phyloP scores from a whole-genome alignment of 306 rosid genomes.

The Acacia confusa region DNA sequence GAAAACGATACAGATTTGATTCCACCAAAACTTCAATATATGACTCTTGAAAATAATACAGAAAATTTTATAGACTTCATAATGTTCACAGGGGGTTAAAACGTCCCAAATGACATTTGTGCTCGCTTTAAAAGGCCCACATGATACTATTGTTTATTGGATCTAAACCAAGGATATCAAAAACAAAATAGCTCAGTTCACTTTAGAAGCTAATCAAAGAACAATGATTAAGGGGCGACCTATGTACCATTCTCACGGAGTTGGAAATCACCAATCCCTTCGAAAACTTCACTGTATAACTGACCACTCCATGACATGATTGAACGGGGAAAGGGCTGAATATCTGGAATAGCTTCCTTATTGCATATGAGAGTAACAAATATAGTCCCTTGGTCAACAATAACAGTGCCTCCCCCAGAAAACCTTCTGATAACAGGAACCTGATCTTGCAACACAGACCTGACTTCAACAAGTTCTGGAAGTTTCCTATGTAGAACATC shows the following conservation, averaged over 20 bases:
- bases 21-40: slow-evolving; percentile 18
- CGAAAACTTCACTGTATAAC: slow-evolving; percentile 68
- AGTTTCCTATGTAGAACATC: slow-evolving; percentile 11
- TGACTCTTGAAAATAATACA: not conserved
- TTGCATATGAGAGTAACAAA: slow-evolving; percentile 91
- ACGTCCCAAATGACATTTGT: not conserved
- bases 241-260: slow-evolving; percentile 91
- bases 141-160: not conserved
- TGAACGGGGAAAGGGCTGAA: slow-evolving; percentile 83
- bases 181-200: not conserved
- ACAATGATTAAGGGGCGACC: slow-evolving; percentile 23
- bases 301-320: slow-evolving; percentile 92
- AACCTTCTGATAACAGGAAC: slow-evolving; percentile 87
- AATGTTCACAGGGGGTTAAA: not conserved
- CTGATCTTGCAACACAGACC: slow-evolving; percentile 67
- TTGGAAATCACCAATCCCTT: slow-evolving; percentile 66
- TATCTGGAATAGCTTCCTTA: slow-evolving; percentile 66
- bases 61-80: not conserved
- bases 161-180: not conserved
- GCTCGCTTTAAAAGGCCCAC: not conserved
- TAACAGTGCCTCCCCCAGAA: slow-evolving; percentile 93
- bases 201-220: slow-evolving; percentile 5
- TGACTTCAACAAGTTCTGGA: slow-evolving; percentile 32
- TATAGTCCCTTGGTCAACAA: slow-evolving; percentile 71
- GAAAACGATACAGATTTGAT: not conserved